Conservation (phyloP, 2,329 filamentous ascomycete genomes). For the Sclerotinia nivalis region DNA sequence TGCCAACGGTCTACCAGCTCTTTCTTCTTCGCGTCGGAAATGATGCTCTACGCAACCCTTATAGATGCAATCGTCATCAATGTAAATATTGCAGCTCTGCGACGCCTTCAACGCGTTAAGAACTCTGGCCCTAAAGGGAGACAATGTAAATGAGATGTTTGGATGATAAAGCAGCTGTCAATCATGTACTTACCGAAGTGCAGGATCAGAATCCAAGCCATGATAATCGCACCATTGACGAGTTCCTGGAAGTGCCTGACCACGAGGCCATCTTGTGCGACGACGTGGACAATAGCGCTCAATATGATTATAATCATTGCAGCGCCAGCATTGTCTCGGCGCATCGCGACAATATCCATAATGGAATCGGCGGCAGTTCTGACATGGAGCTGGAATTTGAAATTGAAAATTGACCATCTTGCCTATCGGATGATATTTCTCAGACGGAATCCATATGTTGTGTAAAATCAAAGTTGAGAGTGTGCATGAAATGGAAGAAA, state of each 20-base stretch:
- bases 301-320: constrained; percentile 30
- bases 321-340: constrained; percentile 29
- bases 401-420: constrained; percentile 24
- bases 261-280: constrained; percentile 22
- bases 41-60: constrained; percentile 28
- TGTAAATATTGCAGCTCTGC: constrained; percentile 32
- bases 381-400: constrained; percentile 29
- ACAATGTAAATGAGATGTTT: not conserved
- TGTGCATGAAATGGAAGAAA: no score
- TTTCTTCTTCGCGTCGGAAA: constrained; percentile 24
- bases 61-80: constrained; percentile 33
- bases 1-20: constrained; percentile 24
- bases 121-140: constrained; percentile 25
- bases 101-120: constrained; percentile 32
- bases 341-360: constrained; percentile 29
- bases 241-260: constrained; percentile 31
- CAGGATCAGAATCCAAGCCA: constrained; percentile 29
- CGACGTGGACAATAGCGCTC: constrained; percentile 33
- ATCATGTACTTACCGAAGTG: constrained; percentile 15
- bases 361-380: constrained; percentile 34
- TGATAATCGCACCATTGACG: constrained; percentile 31
- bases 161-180: no score
- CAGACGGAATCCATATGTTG: not conserved
- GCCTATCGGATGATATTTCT: not conserved
- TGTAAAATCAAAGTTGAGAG: not conserved